These are phyloP conservation scores for Papiliotrema flavescens DNA, from an alignment of 1,284 basidiomycete species.

Conservation along the genomic window DNA sequence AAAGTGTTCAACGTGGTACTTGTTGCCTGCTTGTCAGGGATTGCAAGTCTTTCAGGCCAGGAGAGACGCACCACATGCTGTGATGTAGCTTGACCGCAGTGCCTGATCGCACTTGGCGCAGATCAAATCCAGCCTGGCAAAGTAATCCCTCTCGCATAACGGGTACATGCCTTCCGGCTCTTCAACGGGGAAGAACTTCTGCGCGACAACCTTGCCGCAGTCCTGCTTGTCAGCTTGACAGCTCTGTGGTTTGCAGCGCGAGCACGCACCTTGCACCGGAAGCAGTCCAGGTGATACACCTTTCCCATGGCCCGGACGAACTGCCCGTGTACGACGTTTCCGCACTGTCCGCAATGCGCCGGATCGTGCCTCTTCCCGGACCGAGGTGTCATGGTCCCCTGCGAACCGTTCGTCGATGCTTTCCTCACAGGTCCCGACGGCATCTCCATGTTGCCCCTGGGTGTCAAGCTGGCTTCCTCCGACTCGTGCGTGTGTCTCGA, in stretches of 20 bases:
- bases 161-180: constrained; percentile 76
- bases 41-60: no score
- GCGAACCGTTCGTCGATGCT: constrained; percentile 4
- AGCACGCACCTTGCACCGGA: constrained; percentile 81
- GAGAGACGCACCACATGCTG: constrained; percentile 84
- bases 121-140: constrained; percentile 90
- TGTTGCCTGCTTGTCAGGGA: constrained; percentile 65
- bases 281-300: constrained; percentile 94
- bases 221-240: constrained; percentile 59
- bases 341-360: constrained; percentile 46
- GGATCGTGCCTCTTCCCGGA: constrained; percentile 18
- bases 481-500: constrained; percentile 10
- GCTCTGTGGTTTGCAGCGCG: constrained; percentile 6
- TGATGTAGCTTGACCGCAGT: constrained; percentile 95
- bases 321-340: constrained; percentile 60
- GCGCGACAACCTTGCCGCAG: constrained; percentile 91
- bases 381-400: constrained; percentile 12
- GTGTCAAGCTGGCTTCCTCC: background rate
- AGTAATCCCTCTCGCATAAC: constrained; percentile 97
- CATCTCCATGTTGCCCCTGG: background rate
- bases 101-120: constrained; percentile 95
- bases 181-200: constrained; percentile 98
- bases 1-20: constrained; percentile 99
- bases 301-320: constrained; percentile 94
- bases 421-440: background rate